A percentile compares a stretch with the other conserved stretches of the same genome.
These are phyloP conservation scores for Moesziomyces sp. DNA, from an alignment of 1,284 basidiomycete species.

Conservation along the genomic window DNA sequence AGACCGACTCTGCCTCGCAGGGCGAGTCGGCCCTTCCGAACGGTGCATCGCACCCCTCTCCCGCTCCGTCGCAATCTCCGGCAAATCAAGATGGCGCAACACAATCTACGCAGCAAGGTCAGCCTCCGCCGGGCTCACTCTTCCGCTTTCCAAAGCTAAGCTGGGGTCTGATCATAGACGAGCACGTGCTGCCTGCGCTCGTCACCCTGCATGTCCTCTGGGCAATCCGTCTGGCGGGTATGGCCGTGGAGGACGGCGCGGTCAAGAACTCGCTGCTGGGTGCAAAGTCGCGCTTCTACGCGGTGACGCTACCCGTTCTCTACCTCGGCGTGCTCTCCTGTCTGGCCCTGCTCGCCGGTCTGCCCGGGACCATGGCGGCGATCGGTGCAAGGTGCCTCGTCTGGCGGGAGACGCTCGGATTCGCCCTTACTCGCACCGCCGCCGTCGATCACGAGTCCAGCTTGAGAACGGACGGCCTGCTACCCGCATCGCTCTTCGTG, in stretches of 20 bases:
- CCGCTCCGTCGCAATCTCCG: constrained; percentile 9
- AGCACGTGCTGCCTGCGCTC: constrained; percentile 40
- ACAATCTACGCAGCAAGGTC: constrained; percentile 12
- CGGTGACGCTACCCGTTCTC: constrained; percentile 34
- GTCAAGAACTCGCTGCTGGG: constrained; percentile 37
- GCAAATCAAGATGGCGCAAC: not conserved
- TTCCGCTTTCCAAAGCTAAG: constrained; percentile 47
- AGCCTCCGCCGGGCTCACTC: constrained; percentile 43
- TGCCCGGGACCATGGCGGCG: constrained; percentile 9
- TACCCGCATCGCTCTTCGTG: constrained; percentile 28
- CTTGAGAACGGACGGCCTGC: constrained; percentile 19
- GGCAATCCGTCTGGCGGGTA: constrained; percentile 34
- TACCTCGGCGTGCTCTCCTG: constrained; percentile 26
- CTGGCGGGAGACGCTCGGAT: constrained; percentile 25
- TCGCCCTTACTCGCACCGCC: constrained; percentile 1
- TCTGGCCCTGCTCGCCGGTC: constrained; percentile 23
- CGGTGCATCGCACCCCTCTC: constrained; percentile 11
- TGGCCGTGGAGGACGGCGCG: constrained; percentile 45
- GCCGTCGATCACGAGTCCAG: not conserved
- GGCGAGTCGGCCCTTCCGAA: not conserved
- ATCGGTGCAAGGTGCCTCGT: constrained; percentile 12
- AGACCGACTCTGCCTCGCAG: constrained; percentile 1
- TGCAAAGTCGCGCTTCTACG: constrained; percentile 30
- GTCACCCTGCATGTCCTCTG: constrained; percentile 43
- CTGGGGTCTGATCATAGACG: constrained; percentile 39